Evolutionary conservation across 2,329 filamentous ascomycete genomes (phyloP), one percentile per base, ranked within the genome.

Genomic region (Pestalotiopsis fici): DNA sequence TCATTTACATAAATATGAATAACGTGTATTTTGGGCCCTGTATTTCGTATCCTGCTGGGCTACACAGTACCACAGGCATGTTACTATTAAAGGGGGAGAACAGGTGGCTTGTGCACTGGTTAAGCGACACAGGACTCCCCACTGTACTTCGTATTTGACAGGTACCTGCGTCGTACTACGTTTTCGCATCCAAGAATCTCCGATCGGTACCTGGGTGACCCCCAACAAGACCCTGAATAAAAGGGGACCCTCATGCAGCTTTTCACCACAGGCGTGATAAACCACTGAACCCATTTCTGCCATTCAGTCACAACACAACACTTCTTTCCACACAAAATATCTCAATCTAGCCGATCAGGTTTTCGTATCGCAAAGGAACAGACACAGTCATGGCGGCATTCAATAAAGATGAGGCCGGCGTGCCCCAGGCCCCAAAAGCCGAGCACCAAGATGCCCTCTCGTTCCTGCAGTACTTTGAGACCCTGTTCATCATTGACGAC

Each of bases 401-500:
- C 56, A 71, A 72, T 63, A 70, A 72, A 66, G 72, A 73, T 57
- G 68, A 71, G 12, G 69, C 72, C 18, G 72, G 72, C 27, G 65
- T 73, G 28, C 68, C 70, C 25, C 70, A 71, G 57, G 67, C 69
- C 2, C 72, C 72, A 7, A 63, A 64, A 3, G 25, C 23, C 2
- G 69, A 71, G 21, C 69, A 73, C 15, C 66, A 91, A 70, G 86
- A 90, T 66, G 86, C 85, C 1, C 93, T 90, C 74, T 81, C 85
- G 0, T 92, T 92, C 73, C 88, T 94, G 4, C 74, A 76, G 55
- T 82, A 83, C 64, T 93, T 93, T 76, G 90, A 94, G 76, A 94
- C 91, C 2, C 79, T 91, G n/a, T 90, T 94, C 74, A 78, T 94
- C 0, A 92, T 94, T 74, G 91, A 94, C 74, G 91, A 94, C 77